Conservation (phyloP, 305 asterid genomes). For the Petunia hybrid region DNA sequence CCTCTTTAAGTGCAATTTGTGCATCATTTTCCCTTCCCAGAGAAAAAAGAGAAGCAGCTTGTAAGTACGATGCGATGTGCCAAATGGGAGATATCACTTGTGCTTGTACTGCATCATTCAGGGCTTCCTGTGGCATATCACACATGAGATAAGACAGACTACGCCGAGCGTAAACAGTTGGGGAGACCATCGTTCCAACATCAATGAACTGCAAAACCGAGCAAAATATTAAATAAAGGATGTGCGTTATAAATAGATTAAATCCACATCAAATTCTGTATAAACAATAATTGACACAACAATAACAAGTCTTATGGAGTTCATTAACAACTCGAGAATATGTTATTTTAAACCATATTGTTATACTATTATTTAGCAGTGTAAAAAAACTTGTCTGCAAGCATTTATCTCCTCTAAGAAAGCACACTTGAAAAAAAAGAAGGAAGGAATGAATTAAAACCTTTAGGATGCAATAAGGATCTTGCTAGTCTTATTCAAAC, state of each 20-base stretch:
- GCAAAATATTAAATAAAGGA: conserved; percentile 13
- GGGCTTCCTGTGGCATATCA: conserved; percentile 84
- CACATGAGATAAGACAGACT: conserved; percentile 84
- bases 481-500: conserved; percentile 13
- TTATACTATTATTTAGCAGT: background rate
- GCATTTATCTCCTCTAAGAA: conserved; percentile 11
- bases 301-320: background rate
- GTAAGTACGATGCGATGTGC: conserved; percentile 93
- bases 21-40: conserved; percentile 93
- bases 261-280: background rate
- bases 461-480: background rate
- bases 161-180: conserved; percentile 89
- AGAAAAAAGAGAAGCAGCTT: conserved; percentile 85
- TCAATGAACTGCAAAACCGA: conserved; percentile 74
- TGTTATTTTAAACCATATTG: conserved; percentile 21
- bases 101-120: conserved; percentile 90
- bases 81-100: conserved; percentile 95
- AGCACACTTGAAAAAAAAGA: background rate
- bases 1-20: conserved; percentile 90
- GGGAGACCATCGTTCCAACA: conserved; percentile 95
- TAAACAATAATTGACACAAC: background rate
- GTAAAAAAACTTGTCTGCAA: background rate
- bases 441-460: background rate
- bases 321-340: background rate
- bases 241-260: background rate